Percentiles rank a stretch among this genome's conserved stretches.
These are phyloP conservation scores for Hymenoscyphus fraxineus DNA, from an alignment of 2,329 filamentous ascomycete species.

Conservation along the genomic window DNA sequence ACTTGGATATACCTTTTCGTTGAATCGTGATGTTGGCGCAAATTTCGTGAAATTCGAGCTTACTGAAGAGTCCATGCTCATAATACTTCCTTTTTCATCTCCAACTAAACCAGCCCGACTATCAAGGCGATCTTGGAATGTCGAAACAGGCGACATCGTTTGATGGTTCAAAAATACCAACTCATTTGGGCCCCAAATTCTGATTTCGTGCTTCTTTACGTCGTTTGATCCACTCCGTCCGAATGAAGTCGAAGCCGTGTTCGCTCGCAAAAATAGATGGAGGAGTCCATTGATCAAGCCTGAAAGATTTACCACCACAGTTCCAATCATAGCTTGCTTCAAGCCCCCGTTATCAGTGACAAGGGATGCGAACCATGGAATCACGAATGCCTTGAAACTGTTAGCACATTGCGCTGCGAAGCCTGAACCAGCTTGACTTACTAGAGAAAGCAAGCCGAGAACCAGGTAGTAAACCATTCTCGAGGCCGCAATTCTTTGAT, in stretches of 20 bases:
- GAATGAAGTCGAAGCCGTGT: slow-evolving; percentile 54
- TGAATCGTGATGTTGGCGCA: slow-evolving; percentile 17
- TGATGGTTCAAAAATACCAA: slow-evolving; percentile 29
- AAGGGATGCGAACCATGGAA: slow-evolving; percentile 61
- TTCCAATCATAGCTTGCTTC: slow-evolving; percentile 58
- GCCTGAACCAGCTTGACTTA: slow-evolving; percentile 40
- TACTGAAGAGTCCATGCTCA: slow-evolving; percentile 25
- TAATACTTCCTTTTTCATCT: slow-evolving; percentile 23
- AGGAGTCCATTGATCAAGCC: slow-evolving; percentile 62
- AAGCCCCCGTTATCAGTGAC: slow-evolving; percentile 46
- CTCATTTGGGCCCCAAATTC: slow-evolving; percentile 43
- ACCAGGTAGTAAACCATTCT: slow-evolving; percentile 64
- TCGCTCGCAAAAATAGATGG: slow-evolving; percentile 64
- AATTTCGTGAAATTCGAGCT: slow-evolving; percentile 13
- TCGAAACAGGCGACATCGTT: slow-evolving; percentile 28
- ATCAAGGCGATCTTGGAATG: slow-evolving; percentile 21
- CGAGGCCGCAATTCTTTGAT: slow-evolving; percentile 61
- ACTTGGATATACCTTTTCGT: slow-evolving; percentile 14
- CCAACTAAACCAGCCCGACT: slow-evolving; percentile 27
- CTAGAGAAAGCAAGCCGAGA: slow-evolving; percentile 54
- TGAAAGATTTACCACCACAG: slow-evolving; percentile 62
- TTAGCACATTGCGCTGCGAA: slow-evolving; percentile 28
- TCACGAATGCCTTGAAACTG: slow-evolving; percentile 47
- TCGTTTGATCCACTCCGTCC: slow-evolving; percentile 46
- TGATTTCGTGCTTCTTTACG: slow-evolving; percentile 46